Base-by-base conservation (phyloP, 495 filamentous ascomycete genomes). In the Clavariopsis aquatica region DNA sequence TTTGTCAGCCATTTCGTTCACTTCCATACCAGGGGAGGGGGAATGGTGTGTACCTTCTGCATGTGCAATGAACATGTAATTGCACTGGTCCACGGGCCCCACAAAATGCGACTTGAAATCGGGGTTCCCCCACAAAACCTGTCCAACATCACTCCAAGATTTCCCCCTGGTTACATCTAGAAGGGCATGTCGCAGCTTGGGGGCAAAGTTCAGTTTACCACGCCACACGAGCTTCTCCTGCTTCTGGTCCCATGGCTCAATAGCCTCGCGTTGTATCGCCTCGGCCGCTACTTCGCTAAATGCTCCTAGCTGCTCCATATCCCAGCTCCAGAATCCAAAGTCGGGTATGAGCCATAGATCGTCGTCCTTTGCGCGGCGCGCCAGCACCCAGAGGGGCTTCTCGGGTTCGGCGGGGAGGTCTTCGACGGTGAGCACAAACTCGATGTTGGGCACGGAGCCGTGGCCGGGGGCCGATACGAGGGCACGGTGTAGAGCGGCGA, bases 241-340 rank as follows among this genome's bases (percentile, higher is more conserved):
- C 71, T 93, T 93, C 3, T 78, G 65, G 10, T 72, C 61, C 76
- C 80, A 81, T 1, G 53, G 58, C 51, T 59, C 49, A 0, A 57
- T 27, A 1, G 27, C 63, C 62, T 53, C 65, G 36, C 36, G 71
- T 19, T n/a, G 4, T 0, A 75, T 45, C 46, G 87, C 83, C 24
- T 82, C 81, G 2, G 49, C 22, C 0, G 74, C 69, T 1, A 85
- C 82, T 62, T 83, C 82, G 15, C 78, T 68, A 56, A 87, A 83
- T 8, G 84, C 81, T 4, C 83, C 83, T 45, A 89, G 79, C 59
- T 82, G 78, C 29, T 83, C 78, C 46, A 87, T 80, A 0, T 85
- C 80, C 87, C 87, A 91, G 0, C 85, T 78, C 87, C 87, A 93
- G 78, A 87, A 90, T 63, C 85, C 83, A 72, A 92, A 93, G 76